Evolutionary conservation across 2,329 filamentous ascomycete genomes (phyloP).

Genomic region (Epichloe gansuensis): DNA sequence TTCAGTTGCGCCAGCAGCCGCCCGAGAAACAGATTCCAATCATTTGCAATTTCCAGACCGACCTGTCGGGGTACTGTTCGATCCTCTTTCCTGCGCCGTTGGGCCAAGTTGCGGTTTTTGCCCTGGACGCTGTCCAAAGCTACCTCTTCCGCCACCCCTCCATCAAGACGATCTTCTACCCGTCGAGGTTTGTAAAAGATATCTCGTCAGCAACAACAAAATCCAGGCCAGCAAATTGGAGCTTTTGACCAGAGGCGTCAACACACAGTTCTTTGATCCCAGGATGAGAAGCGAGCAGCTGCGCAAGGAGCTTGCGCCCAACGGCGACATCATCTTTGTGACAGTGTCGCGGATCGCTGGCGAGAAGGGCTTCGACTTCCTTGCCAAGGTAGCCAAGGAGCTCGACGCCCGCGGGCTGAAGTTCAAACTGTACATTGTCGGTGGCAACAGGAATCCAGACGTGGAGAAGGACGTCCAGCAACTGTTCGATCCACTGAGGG

Average conservation of each 20-base stretch:
- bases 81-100: conserved; percentile 56
- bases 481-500: conserved; percentile 40
- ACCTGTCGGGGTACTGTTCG: conserved; percentile 55
- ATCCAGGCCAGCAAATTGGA: conserved; percentile 46
- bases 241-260: conserved; percentile 51
- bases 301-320: conserved; percentile 42
- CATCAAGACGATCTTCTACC: conserved; percentile 57
- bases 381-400: conserved; percentile 41
- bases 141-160: conserved; percentile 51
- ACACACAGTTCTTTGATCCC: conserved; percentile 50
- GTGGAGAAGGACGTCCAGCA: conserved; percentile 50
- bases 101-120: conserved; percentile 46
- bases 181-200: conserved; percentile 50
- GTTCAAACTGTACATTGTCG: conserved; percentile 56
- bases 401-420: conserved; percentile 42
- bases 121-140: conserved; percentile 51
- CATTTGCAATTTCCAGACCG: conserved; percentile 61
- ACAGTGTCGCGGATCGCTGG: conserved; percentile 56
- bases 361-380: conserved; percentile 60
- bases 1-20: conserved; percentile 52
- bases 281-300: conserved; percentile 36
- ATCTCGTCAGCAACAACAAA: conserved; percentile 41
- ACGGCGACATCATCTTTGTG: conserved; percentile 51
- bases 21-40: conserved; percentile 42
- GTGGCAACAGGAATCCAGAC: conserved; percentile 51